Conservation (phyloP, 2,329 filamentous ascomycete species). For the Aureobasidium namibiae region DNA sequence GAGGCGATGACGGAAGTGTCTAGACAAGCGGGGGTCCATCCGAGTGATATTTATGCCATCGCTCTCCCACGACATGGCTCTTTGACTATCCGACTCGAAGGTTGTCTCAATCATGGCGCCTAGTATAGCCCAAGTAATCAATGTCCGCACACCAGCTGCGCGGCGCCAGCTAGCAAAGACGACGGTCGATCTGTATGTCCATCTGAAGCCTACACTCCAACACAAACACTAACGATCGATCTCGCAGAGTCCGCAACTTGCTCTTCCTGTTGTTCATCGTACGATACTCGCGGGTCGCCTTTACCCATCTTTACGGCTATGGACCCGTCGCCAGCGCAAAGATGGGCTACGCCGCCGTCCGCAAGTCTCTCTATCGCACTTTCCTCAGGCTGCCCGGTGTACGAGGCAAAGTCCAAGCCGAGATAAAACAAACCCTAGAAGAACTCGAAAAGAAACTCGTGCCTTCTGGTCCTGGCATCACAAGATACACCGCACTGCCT, state of each 20-base stretch:
- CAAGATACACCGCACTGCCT: conserved; percentile 67
- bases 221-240: background rate
- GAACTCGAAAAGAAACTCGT: conserved; percentile 82
- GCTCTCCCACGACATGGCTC: background rate
- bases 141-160: conserved; percentile 3
- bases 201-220: background rate
- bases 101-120: background rate
- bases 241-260: conserved; percentile 66
- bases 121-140: background rate
- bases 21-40: background rate
- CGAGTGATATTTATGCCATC: background rate
- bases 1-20: conserved; percentile 5
- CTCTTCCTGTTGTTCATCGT: conserved; percentile 84
- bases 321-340: conserved; percentile 71
- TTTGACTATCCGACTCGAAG: background rate
- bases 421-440: conserved; percentile 69
- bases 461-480: conserved; percentile 60
- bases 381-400: conserved; percentile 85
- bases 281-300: conserved; percentile 69
- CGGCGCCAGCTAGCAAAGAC: conserved; percentile 9
- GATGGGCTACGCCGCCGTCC: conserved; percentile 64
- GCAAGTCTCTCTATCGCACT: conserved; percentile 69
- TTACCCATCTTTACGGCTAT: conserved; percentile 81
- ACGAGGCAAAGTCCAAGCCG: conserved; percentile 72
- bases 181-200: conserved; percentile 5